Evolutionary conservation across 352 stramenopile species (phyloP), one percentile per base, ranked within the genome.

Genomic region (Phytophthora sojae): DNA sequence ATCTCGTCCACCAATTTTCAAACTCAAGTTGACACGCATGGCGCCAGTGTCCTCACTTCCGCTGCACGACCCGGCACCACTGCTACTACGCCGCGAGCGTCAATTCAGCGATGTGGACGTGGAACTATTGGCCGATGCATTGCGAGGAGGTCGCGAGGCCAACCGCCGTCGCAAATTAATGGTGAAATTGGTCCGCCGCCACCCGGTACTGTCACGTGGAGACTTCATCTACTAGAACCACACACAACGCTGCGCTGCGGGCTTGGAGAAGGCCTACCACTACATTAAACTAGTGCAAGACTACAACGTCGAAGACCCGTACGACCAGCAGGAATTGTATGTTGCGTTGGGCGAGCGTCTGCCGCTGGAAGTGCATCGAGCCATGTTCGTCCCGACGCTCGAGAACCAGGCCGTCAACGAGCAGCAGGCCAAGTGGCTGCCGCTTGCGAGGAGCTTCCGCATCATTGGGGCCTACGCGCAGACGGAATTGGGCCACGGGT

Each of bases 101-200:
- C 30, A 67, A 64, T 57, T 15, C 68, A 75, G 57, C 35, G 61
- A 75, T 19, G 45, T 71, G 4, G 61, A 75, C 49, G 68, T 75
- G 11, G 62, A 67, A 23, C 21, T 64, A n/a, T 11, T 75, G 17
- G 68, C 62, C 9, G 17, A 75, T 42, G 49, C 42, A 47, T 64
- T 75, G 56, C 68, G 68, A 1, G 68, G 68, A 6, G 68, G 68
- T 59, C 68, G 68, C 14, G 68, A 75, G 51, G 62, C 62, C 56
- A 75, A 75, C 30, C 62, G 68, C 29, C 62, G 68, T 23, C 68
- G 68, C 62, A 75, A 71, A 64, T 56, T 67, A 56, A 67, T 75
- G 68, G 62, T 75, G 57, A 50, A 69, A 50, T 63, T 75, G 42
- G 62, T 71, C 6, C 39, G 50, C 17, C 56, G 62, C 6, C 68